Evolutionary conservation across 129 eudicot species (phyloP), one percentile per base, ranked within the genome.

Genomic region (Dittrichia graveolens): DNA sequence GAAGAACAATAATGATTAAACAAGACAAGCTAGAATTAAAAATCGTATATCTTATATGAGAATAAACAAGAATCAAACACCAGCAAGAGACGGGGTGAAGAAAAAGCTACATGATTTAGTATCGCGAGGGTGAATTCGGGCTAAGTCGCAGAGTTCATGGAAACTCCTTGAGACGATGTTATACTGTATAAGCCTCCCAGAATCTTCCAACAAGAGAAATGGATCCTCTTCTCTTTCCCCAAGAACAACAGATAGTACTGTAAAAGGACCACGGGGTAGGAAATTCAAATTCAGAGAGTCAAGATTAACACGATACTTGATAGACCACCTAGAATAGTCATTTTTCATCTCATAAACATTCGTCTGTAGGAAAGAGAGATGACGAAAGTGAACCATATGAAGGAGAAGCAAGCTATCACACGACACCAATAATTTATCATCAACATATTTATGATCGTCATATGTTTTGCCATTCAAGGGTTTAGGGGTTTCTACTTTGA

Each of bases 71-170:
- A 43, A 43, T 61, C 67, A 61, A 24, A 61, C 67, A 15, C 48
- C 10, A 62, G 67, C 49, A 62, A 62, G 67, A 62, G 67, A 62
- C 2, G 67, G 48, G 16, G 40, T 62, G 48, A 62, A 62, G 34
- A 40, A 1, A 62, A 62, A 62, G 67, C 49, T 39, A 34, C 67
- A 62, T n/a, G 1, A 41, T 14, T 40, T 39, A 62, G 44, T 62
- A 40, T n/a, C 48, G 13, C 7, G 34, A 40, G 48, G 48, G 48
- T 13, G 67, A n/a, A 61, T 38, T 12, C 45, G 66, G 14, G 40
- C 3, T n/a, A 40, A 40, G 11, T 62, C 67, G 18, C 67, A 62
- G 49, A 62, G 67, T 48, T 62, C 67, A 14, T n/a, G 7, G 47
- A 31, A 40, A 42, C 5, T 64, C 16, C 13, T 44, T 19, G 53